phyloP scores from a whole-genome alignment of 176 grass and related monocot species.

The Bromus sterilis region DNA sequence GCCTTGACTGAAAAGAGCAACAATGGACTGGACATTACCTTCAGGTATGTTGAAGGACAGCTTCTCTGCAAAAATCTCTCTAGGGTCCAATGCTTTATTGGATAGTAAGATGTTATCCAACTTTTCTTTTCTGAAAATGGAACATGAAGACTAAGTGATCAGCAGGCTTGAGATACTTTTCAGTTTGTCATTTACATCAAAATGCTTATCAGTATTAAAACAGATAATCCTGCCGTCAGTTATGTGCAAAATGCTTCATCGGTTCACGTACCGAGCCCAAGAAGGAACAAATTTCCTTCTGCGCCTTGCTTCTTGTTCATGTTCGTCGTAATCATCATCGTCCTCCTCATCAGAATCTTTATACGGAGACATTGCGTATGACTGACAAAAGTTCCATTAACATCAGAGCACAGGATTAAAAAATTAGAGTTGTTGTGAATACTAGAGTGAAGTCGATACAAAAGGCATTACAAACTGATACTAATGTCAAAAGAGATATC shows the following conservation, averaged over 20 bases:
- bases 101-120: constrained; percentile 51
- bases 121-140: constrained; percentile 66
- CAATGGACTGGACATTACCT: constrained; percentile 33
- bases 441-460: background rate
- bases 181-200: background rate
- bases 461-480: constrained; percentile 8
- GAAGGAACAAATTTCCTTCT: constrained; percentile 68
- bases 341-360: constrained; percentile 84
- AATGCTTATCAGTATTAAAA: constrained; percentile 13
- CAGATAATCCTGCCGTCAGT: background rate
- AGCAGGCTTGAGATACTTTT: background rate
- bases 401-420: background rate
- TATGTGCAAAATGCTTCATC: background rate
- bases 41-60: constrained; percentile 56
- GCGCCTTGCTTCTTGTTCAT: constrained; percentile 52
- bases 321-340: constrained; percentile 39
- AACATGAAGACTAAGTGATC: constrained; percentile 13
- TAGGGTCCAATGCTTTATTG: constrained; percentile 50
- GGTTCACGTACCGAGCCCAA: constrained; percentile 59
- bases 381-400: constrained; percentile 32
- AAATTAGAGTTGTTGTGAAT: constrained; percentile 2
- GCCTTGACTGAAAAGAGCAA: background rate
- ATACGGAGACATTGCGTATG: constrained; percentile 88
- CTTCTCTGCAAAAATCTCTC: constrained; percentile 56
- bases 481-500: background rate